Evolutionary conservation across 2,329 filamentous ascomycete genomes (phyloP), one percentile per base, ranked within the genome.

Genomic region (Mycogone perniciosa): DNA sequence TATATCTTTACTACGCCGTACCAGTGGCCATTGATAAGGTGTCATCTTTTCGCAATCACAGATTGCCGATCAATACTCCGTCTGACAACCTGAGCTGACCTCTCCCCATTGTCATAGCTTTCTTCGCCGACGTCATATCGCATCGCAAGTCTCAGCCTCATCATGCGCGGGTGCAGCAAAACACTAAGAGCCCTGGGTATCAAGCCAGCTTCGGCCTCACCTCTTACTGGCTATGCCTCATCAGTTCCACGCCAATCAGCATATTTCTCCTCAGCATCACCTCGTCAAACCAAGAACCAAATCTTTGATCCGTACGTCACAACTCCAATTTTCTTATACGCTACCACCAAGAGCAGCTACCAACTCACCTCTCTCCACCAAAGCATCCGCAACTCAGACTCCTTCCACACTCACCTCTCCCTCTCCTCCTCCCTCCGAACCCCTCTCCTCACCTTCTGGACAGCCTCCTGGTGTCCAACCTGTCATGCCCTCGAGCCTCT

Each of bases 381-480:
- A 47, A 83, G 80, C 35, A 74, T 82, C 58, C 79, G 79, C 55
- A 73, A 73, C 44, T 69, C 73, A 42, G 71, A 76, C 58, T 74
- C 79, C 55, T 76, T 84, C 62, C 64, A 75, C 60, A 78, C 74
- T 13, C 77, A 81, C 65, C 71, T 80, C 51, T 70, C 76, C n/a
- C 68, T 80, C 46, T 79, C 76, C 3, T 73, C 76, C 2, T 77
- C 77, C 5, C 69, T 77, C 5, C 71, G 75, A 40, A 73, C 66
- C 3, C 80, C 80, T 2, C 73, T 83, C n/a, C 60, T 84, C 50
- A 82, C 79, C 1, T 67, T 83, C 38, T 84, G 80, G 80, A 81
- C 79, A 0, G 72, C 80, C 1, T 77, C 76, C 6, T 82, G 74
- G 68, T 83, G 80, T 62, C 65, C 73, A 4, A 76, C 77, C 11